These are phyloP conservation scores for Escallonia herrerae DNA, from an alignment of 129 eudicot genomes.

Conservation along the genomic window DNA sequence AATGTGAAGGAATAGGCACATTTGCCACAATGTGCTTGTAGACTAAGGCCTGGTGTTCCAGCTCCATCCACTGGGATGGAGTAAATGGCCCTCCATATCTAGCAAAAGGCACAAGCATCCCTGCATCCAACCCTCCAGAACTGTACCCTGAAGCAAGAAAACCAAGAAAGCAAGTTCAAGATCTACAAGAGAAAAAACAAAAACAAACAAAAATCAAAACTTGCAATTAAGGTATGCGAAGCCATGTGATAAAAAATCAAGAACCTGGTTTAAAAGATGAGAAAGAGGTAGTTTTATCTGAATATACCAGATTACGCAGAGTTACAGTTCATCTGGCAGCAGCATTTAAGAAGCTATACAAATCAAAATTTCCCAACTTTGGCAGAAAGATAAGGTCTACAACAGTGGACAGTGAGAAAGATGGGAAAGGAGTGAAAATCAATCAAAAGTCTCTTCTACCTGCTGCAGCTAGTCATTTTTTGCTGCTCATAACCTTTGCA, in stretches of 20 bases:
- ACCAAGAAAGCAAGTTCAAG: conserved; percentile 1
- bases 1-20: conserved; percentile 74
- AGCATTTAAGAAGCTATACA: background rate
- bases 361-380: background rate
- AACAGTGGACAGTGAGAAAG: background rate
- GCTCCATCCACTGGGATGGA: conserved; percentile 87
- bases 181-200: background rate
- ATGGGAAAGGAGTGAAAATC: background rate
- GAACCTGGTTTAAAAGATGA: background rate
- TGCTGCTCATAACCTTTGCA: too few species aligned
- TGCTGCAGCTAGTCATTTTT: background rate
- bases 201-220: background rate
- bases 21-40: conserved; percentile 80
- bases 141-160: conserved; percentile 41
- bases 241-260: background rate
- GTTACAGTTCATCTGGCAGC: background rate
- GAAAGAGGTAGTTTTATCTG: background rate
- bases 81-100: conserved; percentile 76
- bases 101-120: conserved; percentile 47
- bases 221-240: background rate
- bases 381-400: background rate
- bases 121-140: conserved; percentile 43
- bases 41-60: conserved; percentile 87
- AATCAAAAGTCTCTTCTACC: background rate
- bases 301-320: background rate